A percentile compares a stretch with the other conserved stretches of the same genome.
Evolutionary conservation across 257 asterid genomes (phyloP).

Genomic region (Galeopsis tetrahit): DNA sequence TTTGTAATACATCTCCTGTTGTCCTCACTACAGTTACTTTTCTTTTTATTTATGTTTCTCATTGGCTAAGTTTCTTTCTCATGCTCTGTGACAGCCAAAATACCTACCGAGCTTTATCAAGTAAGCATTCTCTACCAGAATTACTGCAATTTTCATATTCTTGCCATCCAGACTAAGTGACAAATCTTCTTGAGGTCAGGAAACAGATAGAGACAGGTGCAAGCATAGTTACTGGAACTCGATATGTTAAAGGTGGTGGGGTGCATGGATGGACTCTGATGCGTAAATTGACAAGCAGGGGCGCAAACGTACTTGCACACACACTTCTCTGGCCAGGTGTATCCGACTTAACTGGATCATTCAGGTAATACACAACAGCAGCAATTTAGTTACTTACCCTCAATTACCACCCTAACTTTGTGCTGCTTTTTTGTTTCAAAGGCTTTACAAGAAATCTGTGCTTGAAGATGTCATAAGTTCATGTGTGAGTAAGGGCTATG

Average conservation of each 20-base stretch:
- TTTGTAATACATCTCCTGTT: background rate
- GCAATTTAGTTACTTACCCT: conserved; percentile 6
- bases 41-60: conserved; percentile 4
- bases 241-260: conserved; percentile 93
- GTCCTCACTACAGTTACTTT: background rate
- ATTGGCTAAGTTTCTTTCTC: conserved; percentile 33
- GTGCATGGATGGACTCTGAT: conserved; percentile 97
- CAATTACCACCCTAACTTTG: conserved; percentile 13
- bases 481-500: conserved; percentile 95
- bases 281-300: conserved; percentile 98
- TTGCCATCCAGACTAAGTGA: conserved; percentile 31
- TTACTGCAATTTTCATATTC: conserved; percentile 24
- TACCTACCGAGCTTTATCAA: conserved; percentile 89
- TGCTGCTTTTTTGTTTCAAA: conserved; percentile 38
- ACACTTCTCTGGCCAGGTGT: conserved; percentile 99
- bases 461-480: conserved; percentile 93
- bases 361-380: conserved; percentile 62
- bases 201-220: conserved; percentile 94
- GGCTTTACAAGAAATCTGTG: conserved; percentile 86
- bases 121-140: conserved; percentile 51
- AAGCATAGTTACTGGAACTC: conserved; percentile 94
- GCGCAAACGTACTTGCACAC: conserved; percentile 98
- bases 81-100: conserved; percentile 70
- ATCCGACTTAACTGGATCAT: conserved; percentile 96
- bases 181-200: conserved; percentile 48